These are phyloP conservation scores for Pouteria campechiana DNA, from an alignment of 179 eudicot species.

Conservation along the genomic window DNA sequence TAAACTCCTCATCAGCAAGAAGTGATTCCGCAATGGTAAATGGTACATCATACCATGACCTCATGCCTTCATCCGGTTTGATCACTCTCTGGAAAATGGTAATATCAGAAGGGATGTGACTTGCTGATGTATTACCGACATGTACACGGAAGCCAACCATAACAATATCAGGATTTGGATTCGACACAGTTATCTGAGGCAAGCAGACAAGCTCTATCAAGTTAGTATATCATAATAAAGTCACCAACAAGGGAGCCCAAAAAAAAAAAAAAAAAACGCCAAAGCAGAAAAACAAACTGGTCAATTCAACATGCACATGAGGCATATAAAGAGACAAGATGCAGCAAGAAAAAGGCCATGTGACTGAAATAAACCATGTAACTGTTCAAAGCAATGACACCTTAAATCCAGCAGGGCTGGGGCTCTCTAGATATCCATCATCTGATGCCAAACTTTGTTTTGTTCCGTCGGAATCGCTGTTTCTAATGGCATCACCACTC, in stretches of 20 bases:
- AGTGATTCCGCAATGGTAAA: constrained; percentile 97
- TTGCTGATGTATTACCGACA: constrained; percentile 89
- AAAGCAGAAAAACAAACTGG: background rate
- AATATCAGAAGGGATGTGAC: constrained; percentile 82
- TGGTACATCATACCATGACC: constrained; percentile 98
- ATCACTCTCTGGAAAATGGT: constrained; percentile 85
- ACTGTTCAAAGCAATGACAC: constrained; percentile 17
- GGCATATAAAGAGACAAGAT: background rate
- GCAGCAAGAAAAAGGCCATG: background rate
- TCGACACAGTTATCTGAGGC: constrained; percentile 65
- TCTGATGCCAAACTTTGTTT: constrained; percentile 92
- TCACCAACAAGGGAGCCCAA: background rate
- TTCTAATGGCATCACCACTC: constrained; percentile 86
- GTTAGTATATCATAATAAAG: background rate
- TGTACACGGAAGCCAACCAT: constrained; percentile 97
- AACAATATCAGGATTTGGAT: constrained; percentile 92
- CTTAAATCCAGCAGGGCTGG: constrained; percentile 87
- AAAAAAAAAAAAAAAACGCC: background rate
- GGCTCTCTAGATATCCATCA: constrained; percentile 89
- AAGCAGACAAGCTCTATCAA: constrained; percentile 6
- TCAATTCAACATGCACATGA: background rate
- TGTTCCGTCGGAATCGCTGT: constrained; percentile 91
- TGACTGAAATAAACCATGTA: background rate
- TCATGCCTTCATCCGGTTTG: constrained; percentile 93
- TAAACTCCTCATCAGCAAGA: constrained; percentile 93